Evolutionary conservation across 2,329 filamentous ascomycete species (phyloP).

Genomic region (Penicillium brevicompactum): DNA sequence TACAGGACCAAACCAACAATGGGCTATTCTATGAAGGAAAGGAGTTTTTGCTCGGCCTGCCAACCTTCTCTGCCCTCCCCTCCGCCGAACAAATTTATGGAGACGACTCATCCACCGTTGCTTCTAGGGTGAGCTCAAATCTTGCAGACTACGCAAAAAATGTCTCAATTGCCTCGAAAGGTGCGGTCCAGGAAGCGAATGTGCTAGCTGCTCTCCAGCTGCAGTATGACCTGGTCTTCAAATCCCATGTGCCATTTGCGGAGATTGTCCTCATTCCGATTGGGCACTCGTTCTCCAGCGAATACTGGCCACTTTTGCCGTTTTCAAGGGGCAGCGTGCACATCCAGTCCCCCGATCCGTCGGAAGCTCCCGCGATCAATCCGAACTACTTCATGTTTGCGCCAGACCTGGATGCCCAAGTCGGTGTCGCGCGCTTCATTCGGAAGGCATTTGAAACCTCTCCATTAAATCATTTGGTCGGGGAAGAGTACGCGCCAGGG

Average conservation of each 20-base stretch:
- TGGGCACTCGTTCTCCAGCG: slow-evolving; percentile 12
- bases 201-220: slow-evolving; percentile 27
- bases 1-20: slow-evolving; percentile 49
- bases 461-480: slow-evolving; percentile 24
- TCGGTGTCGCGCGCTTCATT: slow-evolving; percentile 24
- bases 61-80: slow-evolving; percentile 24
- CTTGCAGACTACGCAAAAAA: slow-evolving; percentile 27
- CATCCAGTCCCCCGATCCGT: slow-evolving; percentile 23
- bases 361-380: slow-evolving; percentile 25
- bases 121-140: slow-evolving; percentile 20
- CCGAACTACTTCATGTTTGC: slow-evolving; percentile 33
- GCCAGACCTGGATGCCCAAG: slow-evolving; percentile 23
- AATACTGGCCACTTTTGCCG: slow-evolving; percentile 32
- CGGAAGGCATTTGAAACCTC: slow-evolving; percentile 23
- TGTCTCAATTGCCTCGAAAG: slow-evolving; percentile 27
- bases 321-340: slow-evolving; percentile 31
- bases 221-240: slow-evolving; percentile 31
- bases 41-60: slow-evolving; percentile 19
- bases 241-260: slow-evolving; percentile 24
- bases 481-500: slow-evolving; percentile 27
- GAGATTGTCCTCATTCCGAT: slow-evolving; percentile 28
- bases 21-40: slow-evolving; percentile 18
- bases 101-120: slow-evolving; percentile 16
- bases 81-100: slow-evolving; percentile 29
- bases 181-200: slow-evolving; percentile 24